These are phyloP conservation scores for Diospyros lotus DNA, from an alignment of 148 eudicot genomes.

Conservation along the genomic window DNA sequence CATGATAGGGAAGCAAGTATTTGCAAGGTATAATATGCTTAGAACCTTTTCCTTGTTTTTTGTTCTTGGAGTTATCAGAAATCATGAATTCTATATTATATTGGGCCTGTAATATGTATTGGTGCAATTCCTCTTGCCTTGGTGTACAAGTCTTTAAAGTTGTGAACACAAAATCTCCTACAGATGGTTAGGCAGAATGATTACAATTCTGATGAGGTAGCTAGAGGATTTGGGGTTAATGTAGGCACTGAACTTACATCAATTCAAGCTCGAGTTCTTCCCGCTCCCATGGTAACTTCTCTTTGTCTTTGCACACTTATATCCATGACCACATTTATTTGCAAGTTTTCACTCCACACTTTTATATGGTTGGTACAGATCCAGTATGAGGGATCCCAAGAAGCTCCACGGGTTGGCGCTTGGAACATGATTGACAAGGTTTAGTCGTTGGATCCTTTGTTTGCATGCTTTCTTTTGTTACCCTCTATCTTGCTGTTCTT, in stretches of 20 bases:
- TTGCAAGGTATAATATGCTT: constrained; percentile 29
- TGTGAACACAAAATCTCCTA: background rate
- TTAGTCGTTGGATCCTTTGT: background rate
- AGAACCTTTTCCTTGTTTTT: background rate
- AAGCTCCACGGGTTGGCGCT: constrained; percentile 56
- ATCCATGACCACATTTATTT: background rate
- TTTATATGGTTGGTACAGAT: constrained; percentile 33
- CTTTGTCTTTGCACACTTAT: background rate
- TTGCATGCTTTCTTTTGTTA: no score
- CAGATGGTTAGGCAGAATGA: constrained; percentile 52
- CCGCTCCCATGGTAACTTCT: constrained; percentile 58
- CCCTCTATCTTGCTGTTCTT: no score
- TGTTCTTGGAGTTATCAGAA: background rate
- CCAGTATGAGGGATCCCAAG: constrained; percentile 46
- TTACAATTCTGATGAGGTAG: constrained; percentile 35
- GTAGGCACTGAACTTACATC: constrained; percentile 32
- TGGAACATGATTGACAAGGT: constrained; percentile 97
- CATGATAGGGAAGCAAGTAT: constrained; percentile 41
- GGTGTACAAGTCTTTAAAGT: background rate
- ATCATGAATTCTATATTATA: background rate
- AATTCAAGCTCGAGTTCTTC: constrained; percentile 75
- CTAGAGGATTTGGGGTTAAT: constrained; percentile 63
- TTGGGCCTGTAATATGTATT: background rate
- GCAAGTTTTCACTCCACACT: background rate
- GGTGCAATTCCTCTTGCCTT: background rate